These are phyloP conservation scores for Dispira parvispora DNA, from an alignment of 192 early-diverging fungal genomes.

Conservation along the genomic window DNA sequence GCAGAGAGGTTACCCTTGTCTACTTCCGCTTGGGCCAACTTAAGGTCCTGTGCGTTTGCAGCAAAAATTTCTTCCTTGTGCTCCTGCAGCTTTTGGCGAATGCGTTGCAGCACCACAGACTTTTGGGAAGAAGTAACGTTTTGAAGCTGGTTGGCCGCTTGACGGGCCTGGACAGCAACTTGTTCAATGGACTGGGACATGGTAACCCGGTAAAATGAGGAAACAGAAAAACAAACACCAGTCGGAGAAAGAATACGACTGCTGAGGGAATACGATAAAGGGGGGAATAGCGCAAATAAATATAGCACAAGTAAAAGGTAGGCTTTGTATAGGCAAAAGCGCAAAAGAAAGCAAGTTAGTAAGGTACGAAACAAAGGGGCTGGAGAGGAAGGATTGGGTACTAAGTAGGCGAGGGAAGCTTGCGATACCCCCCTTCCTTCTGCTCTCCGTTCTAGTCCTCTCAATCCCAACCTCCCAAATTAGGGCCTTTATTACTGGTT, in stretches of 20 bases:
- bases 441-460: no score
- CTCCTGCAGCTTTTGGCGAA: slow-evolving; percentile 47
- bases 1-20: slow-evolving; percentile 50
- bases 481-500: no score
- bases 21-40: slow-evolving; percentile 50
- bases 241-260: background rate
- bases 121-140: slow-evolving; percentile 55
- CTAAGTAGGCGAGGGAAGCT: no score
- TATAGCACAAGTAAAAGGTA: no score
- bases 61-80: slow-evolving; percentile 48
- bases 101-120: slow-evolving; percentile 49
- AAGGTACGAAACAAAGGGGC: no score
- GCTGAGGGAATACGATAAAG: no score
- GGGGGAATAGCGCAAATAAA: no score
- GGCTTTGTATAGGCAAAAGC: no score
- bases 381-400: no score
- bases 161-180: slow-evolving; percentile 42
- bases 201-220: background rate
- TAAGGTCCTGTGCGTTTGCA: slow-evolving; percentile 60
- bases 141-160: slow-evolving; percentile 56
- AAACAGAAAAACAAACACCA: background rate
- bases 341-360: no score
- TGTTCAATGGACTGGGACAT: slow-evolving; percentile 10
- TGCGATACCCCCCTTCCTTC: no score
- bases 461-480: no score